These are phyloP conservation scores for Dothistroma pini DNA, from an alignment of 2,329 filamentous ascomycete genomes.

Conservation along the genomic window DNA sequence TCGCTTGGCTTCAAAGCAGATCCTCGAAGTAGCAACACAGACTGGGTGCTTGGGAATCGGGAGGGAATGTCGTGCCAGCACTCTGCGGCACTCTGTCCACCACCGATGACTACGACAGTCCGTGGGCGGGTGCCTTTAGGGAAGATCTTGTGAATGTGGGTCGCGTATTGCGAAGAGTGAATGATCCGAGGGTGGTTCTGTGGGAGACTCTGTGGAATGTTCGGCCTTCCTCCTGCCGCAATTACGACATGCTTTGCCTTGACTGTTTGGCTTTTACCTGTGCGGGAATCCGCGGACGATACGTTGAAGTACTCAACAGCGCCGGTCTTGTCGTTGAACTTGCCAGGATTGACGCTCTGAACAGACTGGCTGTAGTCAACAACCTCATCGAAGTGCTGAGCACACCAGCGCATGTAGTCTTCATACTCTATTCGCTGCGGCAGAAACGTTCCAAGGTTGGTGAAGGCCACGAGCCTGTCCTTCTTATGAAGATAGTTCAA, in stretches of 20 bases:
- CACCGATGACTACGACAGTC: conserved; percentile 79
- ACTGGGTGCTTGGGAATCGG: conserved; percentile 76
- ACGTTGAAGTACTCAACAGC: conserved; percentile 65
- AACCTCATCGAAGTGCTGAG: conserved; percentile 67
- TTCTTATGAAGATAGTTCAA: conserved; percentile 87
- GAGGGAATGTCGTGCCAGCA: conserved; percentile 86
- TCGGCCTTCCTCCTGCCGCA: conserved; percentile 64
- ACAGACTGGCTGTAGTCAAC: conserved; percentile 79
- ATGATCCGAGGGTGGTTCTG: conserved; percentile 68
- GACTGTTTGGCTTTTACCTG: conserved; percentile 52
- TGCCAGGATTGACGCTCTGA: conserved; percentile 60
- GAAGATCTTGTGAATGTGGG: conserved; percentile 59
- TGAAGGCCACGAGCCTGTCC: conserved; percentile 80
- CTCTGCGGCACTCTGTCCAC: conserved; percentile 89
- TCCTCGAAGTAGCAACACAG: conserved; percentile 74
- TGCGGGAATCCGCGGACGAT: conserved; percentile 58
- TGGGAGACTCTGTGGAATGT: conserved; percentile 67
- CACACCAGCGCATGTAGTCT: conserved; percentile 93
- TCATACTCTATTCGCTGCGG: conserved; percentile 87
- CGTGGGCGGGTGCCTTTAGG: conserved; percentile 56
- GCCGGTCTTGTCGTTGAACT: conserved; percentile 46
- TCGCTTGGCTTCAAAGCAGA: conserved; percentile 85
- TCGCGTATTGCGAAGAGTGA: conserved; percentile 84
- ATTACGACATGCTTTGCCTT: conserved; percentile 66
- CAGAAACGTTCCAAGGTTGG: conserved; percentile 84